These are phyloP conservation scores for Raphanus raphanistrum DNA, from an alignment of 345 rosid genomes.

Conservation along the genomic window DNA sequence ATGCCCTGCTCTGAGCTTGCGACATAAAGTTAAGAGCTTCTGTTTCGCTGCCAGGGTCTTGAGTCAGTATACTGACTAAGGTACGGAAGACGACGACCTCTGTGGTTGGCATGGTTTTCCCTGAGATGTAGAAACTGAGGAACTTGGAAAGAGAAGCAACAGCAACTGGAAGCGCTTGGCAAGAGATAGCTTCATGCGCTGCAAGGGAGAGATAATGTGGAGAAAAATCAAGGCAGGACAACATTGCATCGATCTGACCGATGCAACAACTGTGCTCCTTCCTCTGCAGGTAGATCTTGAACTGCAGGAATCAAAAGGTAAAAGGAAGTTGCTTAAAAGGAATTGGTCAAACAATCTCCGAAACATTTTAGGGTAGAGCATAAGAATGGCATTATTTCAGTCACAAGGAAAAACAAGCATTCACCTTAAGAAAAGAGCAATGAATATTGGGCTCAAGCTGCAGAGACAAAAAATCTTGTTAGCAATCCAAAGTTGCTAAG, in stretches of 20 bases:
- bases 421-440: constrained; percentile 93
- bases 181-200: constrained; percentile 98
- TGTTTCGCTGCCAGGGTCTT: constrained; percentile 55
- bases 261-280: constrained; percentile 57
- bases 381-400: constrained; percentile 18
- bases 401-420: not conserved
- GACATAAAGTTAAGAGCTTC: constrained; percentile 63
- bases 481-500: constrained; percentile 9
- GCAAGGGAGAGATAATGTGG: constrained; percentile 82
- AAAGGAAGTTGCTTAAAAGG: constrained; percentile 10
- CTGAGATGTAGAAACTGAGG: constrained; percentile 58
- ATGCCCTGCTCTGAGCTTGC: constrained; percentile 56
- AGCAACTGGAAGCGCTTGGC: constrained; percentile 71
- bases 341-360: constrained; percentile 17
- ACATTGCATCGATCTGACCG: constrained; percentile 77
- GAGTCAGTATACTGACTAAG: constrained; percentile 61
- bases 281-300: constrained; percentile 75
- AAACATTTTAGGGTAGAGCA: not conserved
- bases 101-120: constrained; percentile 63
- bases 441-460: constrained; percentile 87
- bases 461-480: constrained; percentile 39
- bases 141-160: constrained; percentile 72
- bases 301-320: constrained; percentile 56
- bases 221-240: constrained; percentile 71
- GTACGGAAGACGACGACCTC: constrained; percentile 89